These are phyloP conservation scores for Lycium barbarum DNA, from an alignment of 257 asterid species.

Conservation along the genomic window DNA sequence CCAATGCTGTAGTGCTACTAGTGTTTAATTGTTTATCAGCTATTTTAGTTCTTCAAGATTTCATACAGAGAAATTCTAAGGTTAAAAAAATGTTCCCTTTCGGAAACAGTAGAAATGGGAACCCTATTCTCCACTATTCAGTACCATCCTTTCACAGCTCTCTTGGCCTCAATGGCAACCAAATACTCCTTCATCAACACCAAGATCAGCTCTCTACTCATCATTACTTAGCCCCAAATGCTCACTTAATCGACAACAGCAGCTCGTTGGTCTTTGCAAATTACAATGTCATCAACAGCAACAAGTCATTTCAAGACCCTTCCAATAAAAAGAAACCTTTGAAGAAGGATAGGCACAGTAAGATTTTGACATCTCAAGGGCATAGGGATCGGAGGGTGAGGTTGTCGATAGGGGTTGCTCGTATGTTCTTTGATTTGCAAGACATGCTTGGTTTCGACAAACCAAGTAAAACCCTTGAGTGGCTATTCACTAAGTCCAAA, in stretches of 20 bases:
- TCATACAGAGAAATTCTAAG: neutral
- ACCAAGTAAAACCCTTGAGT: constrained; percentile 91
- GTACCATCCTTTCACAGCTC: constrained; percentile 33
- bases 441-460: constrained; percentile 78
- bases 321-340: constrained; percentile 1
- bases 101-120: constrained; percentile 36
- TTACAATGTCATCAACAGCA: neutral
- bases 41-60: neutral
- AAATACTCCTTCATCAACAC: constrained; percentile 45
- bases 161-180: constrained; percentile 44
- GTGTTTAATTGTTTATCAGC: neutral
- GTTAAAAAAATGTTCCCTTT: constrained; percentile 48
- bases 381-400: constrained; percentile 85
- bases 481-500: constrained; percentile 76
- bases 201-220: constrained; percentile 17
- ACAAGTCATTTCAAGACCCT: constrained; percentile 5
- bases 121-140: constrained; percentile 50
- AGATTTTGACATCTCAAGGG: constrained; percentile 81
- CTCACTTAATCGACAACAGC: constrained; percentile 29
- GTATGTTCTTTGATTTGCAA: constrained; percentile 89
- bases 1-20: neutral
- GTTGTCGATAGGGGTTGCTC: constrained; percentile 80
- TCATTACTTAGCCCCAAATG: constrained; percentile 42
- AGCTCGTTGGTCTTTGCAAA: neutral
- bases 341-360: constrained; percentile 79